Base-by-base conservation (phyloP, 345 rosid genomes). In the Eucalyptus lansdowneana region DNA sequence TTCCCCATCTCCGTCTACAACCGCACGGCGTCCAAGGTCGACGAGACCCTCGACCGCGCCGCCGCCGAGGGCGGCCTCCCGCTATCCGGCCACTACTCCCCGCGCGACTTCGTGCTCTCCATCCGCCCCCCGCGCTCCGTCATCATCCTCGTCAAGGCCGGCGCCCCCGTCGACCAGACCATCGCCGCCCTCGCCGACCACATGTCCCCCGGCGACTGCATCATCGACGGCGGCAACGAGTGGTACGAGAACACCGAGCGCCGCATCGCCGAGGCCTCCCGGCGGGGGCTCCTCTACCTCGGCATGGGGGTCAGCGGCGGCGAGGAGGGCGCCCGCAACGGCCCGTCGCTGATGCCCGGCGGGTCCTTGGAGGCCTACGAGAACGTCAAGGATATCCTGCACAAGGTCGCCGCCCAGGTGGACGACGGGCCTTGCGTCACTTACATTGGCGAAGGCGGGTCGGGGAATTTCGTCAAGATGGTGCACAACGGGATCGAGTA, bases 301-400 rank as follows among this genome's bases (percentile, higher is more conserved):
- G 99, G 99, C 5, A 97, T 97, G 99, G 99, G 99, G 53, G 99
- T 97, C 62, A 96, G 99, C 45, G 99, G 99, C 9, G 99, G 99
- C 44, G 99, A 98, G 89, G 99, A 97, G 80, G 99, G 99, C 11
- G 99, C 99, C 6, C 95, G 99, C 19, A 44, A 94, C 21, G 99
- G 99, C 22, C 99, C 99, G 1, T 97, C 99, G 10, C 88, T 97
- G 44, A 97, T 97, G 99, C 99, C 99, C 0, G 99, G 99, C 24
- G 99, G 99, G 9, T 97, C 99, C 4, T 91, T 90, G 19, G 86
- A 96, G 90, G 99, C 99, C 3, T 97, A 97, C 86, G 91, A 94
- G 8, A 97, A 97, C 88, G 89, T 97, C 17, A 92, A 93, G 62
- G 98, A 97, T 53, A 91, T 97, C 6, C 89, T 97, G 49, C 93